Evolutionary conservation across 768 basidiomycete species (phyloP), one percentile per base, ranked within the genome.

Genomic region (Boletus pseudopeckii): DNA sequence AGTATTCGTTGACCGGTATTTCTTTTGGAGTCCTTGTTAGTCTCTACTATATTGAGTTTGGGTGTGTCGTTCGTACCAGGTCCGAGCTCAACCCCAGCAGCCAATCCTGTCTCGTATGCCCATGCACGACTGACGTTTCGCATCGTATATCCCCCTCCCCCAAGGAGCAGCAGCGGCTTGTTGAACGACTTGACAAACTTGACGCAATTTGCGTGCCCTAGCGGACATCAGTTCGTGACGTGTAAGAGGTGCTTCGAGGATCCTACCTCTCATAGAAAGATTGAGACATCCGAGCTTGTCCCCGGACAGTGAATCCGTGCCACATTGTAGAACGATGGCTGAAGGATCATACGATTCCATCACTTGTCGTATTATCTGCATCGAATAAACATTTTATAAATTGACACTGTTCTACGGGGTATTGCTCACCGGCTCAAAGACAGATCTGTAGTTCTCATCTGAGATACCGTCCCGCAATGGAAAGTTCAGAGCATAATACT

Each of bases 81-180:
- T 18, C 85, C 87, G 14, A 99, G 81, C 70, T 98, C 94, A 20
- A 95, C 90, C 11, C 97, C 97, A 22, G 96, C 94, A n/a, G 97
- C 97, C 40, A 99, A 73, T 22, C 97, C 97, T 3, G 97, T 99
- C 73, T 99, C 97, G 64, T 84, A 99, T 20, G 97, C 96, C 97
- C 97, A 99, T 13, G 90, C 87, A 40, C 97, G 82, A 58, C 92
- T 94, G 55, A 98, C 96, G 58, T 96, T 96, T 41, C 95, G 88
- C 84, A 99, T 96, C 4, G 97, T 99, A 71, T 99, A 99, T 0
- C 97, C 97, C 10, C 97, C 97, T 26, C 97, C 97, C 14, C 97
- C 97, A 24, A 99, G 83, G 18, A 99, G 77, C 11, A 99, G 75
- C n/a, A 98, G 71, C 2, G 97, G 97, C 45, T 92, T 88, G 66